Conservation (phyloP, 805 yeast species). For the Yarrowia sp. region DNA sequence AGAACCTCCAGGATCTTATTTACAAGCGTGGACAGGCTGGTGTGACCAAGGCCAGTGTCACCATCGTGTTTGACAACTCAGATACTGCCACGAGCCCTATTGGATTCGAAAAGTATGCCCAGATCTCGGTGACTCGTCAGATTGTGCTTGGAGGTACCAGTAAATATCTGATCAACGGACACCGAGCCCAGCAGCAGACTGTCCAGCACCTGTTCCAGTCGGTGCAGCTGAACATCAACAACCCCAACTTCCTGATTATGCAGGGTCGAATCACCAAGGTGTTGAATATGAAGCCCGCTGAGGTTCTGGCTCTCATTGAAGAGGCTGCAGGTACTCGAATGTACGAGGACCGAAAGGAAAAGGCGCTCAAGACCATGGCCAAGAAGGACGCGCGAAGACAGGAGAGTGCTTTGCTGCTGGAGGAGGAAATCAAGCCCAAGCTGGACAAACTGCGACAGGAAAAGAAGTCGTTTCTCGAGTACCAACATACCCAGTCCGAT, state of each 20-base stretch:
- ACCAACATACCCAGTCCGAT: conserved; percentile 82
- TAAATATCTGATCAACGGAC: conserved; percentile 93
- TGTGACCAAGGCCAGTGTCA: conserved; percentile 94
- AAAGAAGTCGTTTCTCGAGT: conserved; percentile 82
- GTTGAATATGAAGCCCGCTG: conserved; percentile 92
- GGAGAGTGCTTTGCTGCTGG: conserved; percentile 73
- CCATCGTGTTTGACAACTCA: conserved; percentile 89
- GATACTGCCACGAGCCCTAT: conserved; percentile 82
- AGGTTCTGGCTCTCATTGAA: conserved; percentile 87
- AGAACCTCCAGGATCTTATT: conserved; percentile 89
- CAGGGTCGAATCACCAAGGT: conserved; percentile 98
- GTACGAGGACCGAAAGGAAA: conserved; percentile 91
- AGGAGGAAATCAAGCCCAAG: conserved; percentile 93
- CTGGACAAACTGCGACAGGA: conserved; percentile 80
- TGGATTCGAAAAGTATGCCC: conserved; percentile 77
- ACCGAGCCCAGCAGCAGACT: conserved; percentile 92
- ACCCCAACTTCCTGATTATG: conserved; percentile 97
- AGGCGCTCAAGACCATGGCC: conserved; percentile 88
- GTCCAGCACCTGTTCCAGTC: conserved; percentile 90
- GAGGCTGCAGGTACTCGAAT: conserved; percentile 98
- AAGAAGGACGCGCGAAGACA: conserved; percentile 85
- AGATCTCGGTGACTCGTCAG: conserved; percentile 91
- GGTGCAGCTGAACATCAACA: conserved; percentile 93
- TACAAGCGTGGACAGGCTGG: conserved; percentile 99
- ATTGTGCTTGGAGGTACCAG: conserved; percentile 89